Base-by-base conservation (phyloP, 495 filamentous ascomycete species). In the Podospora conica region DNA sequence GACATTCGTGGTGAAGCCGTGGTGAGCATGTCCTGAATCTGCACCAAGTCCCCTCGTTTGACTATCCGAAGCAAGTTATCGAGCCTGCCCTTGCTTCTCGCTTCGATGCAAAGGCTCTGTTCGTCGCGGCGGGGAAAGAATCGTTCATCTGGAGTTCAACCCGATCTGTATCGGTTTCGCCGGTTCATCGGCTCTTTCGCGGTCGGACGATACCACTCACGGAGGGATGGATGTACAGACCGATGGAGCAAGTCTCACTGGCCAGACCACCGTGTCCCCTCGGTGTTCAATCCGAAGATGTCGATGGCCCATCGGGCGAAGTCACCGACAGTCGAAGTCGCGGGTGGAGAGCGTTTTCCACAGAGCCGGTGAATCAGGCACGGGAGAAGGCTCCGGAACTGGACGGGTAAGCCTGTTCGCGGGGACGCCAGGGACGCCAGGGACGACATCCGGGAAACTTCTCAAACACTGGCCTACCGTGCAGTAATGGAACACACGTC, bases 361-460 rank as follows among this genome's bases (percentile, higher is more conserved):
- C 67, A 69, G 40, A 48, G 31, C 53, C 66, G 69, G 69, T 66
- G 65, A 68, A 73, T 71, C 71, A 71, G 65, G 64, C 66, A 63
- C 64, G 66, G 71, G 65, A 64, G 61, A 27, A 67, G 20, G 10
- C 60, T 63, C 65, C 53, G 59, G 60, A 58, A 58, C 56, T 66
- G 55, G 40, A 59, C 48, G 40, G 12, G 54, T 63, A 18, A 31
- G 25, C 24, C 12, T 27, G 61, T 63, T 64, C 57, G 40, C 20
- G 63, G 65, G 33, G 40, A 48, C 40, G 40, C 15, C 40, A 48
- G 40, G 40, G 40, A 48, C 40, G 40, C 40, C 15, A 48, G 40
- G 40, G 58, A 29, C 63, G 63, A 55, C 62, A 69, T 62, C 61
- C 58, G 33, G 55, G 66, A 48, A 62, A 55, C 40, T n/a, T 31